Percentiles rank a stretch among this genome's conserved stretches.
Evolutionary conservation across 331 rosid species (phyloP).

Genomic region (Saraca asoca): DNA sequence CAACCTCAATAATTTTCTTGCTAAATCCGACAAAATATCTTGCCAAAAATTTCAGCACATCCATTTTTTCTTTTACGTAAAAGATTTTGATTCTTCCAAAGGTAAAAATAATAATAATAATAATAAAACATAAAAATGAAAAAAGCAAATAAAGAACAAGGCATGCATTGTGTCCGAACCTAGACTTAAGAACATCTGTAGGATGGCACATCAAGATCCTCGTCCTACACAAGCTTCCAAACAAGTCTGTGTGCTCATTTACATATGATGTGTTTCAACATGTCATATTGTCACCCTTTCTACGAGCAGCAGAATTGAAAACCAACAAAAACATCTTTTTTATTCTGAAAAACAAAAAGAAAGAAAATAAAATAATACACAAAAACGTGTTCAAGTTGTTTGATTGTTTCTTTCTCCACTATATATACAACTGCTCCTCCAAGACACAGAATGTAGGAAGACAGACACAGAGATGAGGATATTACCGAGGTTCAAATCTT

Average conservation of each 20-base stretch:
- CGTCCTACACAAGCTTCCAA: neutral
- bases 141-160: too few species aligned
- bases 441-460: neutral
- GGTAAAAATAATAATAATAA: too few species aligned
- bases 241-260: neutral
- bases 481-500: constrained; percentile 45
- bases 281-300: constrained; percentile 21
- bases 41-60: too few species aligned
- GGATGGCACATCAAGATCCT: too few species aligned
- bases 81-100: too few species aligned
- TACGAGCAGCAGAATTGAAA: constrained; percentile 20
- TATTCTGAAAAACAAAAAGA: neutral
- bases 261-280: neutral
- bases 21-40: too few species aligned
- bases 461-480: constrained; percentile 38
- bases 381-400: constrained; percentile 11
- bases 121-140: too few species aligned
- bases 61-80: too few species aligned
- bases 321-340: neutral
- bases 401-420: neutral
- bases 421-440: neutral
- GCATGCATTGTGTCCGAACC: too few species aligned
- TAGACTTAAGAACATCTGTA: too few species aligned
- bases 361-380: too few species aligned
- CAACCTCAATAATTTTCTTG: too few species aligned